Conservation (phyloP, 495 filamentous ascomycete species). For the Evansstolkia leycettana region DNA sequence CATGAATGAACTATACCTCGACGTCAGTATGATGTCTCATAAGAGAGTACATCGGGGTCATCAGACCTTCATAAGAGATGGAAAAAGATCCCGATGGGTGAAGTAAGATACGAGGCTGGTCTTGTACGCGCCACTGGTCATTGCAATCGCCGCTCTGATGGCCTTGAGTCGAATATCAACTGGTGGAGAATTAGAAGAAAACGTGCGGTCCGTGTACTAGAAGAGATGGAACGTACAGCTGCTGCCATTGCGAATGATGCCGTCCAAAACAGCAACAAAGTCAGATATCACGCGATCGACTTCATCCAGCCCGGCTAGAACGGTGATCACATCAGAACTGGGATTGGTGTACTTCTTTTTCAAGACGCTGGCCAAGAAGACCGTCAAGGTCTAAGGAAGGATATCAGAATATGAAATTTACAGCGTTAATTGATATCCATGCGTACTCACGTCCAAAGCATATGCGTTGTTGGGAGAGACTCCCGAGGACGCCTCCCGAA, state of each 20-base stretch:
- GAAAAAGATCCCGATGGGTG: conserved; percentile 88
- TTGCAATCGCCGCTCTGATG: conserved; percentile 66
- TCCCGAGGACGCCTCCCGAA: conserved; percentile 53
- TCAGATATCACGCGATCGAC: conserved; percentile 79
- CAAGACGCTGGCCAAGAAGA: conserved; percentile 70
- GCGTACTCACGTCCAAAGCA: conserved; percentile 71
- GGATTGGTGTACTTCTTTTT: conserved; percentile 90
- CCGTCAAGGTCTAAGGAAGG: conserved; percentile 69
- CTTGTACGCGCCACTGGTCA: conserved; percentile 86
- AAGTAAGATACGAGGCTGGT: conserved; percentile 91
- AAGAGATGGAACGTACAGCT: conserved; percentile 40
- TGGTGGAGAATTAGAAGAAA: conserved; percentile 14
- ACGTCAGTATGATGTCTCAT: not conserved
- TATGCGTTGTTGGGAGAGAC: conserved; percentile 54
- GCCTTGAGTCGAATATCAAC: conserved; percentile 68
- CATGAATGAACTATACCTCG: conserved; percentile 66
- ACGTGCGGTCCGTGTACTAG: conserved; percentile 1
- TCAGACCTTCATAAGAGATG: conserved; percentile 82
- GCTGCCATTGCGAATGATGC: conserved; percentile 65
- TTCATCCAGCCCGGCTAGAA: conserved; percentile 77
- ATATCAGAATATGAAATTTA: too few relatives aligned
- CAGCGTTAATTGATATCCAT: too few relatives aligned
- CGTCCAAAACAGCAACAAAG: conserved; percentile 73
- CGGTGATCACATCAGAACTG: conserved; percentile 84
- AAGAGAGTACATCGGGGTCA: not conserved